These are phyloP conservation scores for Blepharisma undulans DNA, from an alignment of 169 alveolate species.

Conservation along the genomic window DNA sequence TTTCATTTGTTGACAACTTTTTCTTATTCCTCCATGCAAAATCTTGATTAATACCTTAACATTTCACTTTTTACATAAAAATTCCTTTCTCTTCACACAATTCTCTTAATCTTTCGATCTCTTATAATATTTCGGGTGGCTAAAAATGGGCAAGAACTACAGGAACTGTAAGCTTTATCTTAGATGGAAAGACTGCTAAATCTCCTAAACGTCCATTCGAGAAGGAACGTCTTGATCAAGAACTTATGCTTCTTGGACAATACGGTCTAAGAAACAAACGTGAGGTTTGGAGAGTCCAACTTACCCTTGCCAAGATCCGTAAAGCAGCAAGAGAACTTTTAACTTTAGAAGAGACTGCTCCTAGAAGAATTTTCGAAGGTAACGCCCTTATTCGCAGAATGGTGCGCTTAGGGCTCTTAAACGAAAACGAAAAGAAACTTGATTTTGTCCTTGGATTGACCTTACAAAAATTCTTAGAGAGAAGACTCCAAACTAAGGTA, in stretches of 20 bases:
- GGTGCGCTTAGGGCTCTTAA: conserved; percentile 97
- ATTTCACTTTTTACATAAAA: neutral
- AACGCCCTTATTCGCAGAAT: conserved; percentile 98
- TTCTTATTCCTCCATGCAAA: neutral
- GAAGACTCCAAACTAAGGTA: conserved; percentile 99
- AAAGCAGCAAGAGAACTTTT: conserved; percentile 99
- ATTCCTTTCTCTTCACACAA: neutral
- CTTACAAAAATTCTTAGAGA: conserved; percentile 95
- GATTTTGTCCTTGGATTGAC: conserved; percentile 99
- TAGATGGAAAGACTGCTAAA: conserved; percentile 81
- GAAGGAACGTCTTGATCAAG: conserved; percentile 94
- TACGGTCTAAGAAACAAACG: conserved; percentile 99
- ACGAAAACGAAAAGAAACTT: conserved; percentile 95
- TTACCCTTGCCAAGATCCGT: conserved; percentile 97
- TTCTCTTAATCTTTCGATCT: neutral
- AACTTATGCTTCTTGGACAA: conserved; percentile 97
- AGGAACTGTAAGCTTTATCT: conserved; percentile 12
- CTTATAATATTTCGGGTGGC: conserved; percentile 13
- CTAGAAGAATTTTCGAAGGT: conserved; percentile 96
- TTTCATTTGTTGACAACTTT: neutral
- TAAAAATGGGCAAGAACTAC: conserved; percentile 27
- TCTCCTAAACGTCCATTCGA: conserved; percentile 95
- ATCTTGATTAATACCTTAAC: neutral
- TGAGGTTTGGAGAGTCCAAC: conserved; percentile 99
- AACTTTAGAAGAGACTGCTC: conserved; percentile 96